Conservation (phyloP, 306 rosid genomes). For the Morella rubra region DNA sequence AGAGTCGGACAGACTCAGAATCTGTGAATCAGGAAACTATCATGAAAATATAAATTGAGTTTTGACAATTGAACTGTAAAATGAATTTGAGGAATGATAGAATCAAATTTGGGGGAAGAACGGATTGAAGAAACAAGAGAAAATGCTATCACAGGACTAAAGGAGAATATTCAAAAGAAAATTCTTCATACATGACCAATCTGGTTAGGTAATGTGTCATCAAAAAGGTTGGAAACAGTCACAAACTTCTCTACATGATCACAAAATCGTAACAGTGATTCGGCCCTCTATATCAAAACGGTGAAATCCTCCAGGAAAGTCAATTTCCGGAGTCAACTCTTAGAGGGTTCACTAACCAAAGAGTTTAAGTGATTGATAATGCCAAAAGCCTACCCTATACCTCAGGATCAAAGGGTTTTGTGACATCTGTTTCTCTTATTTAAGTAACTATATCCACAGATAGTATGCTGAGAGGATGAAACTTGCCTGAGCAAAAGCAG, state of each 20-base stretch:
- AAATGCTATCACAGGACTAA: not conserved
- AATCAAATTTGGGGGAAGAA: not conserved
- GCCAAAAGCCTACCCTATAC: slow-evolving; percentile 6
- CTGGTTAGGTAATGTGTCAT: not conserved
- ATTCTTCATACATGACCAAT: not conserved
- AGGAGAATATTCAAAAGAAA: not conserved
- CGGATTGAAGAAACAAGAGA: not conserved
- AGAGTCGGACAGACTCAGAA: not conserved
- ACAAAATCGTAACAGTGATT: not conserved
- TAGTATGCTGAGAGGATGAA: slow-evolving; percentile 20
- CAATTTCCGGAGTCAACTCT: not conserved
- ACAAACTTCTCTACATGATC: not conserved
- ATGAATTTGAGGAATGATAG: not conserved
- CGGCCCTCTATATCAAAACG: too few species aligned
- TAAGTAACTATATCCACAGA: slow-evolving; percentile 23
- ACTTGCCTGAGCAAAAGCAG: slow-evolving; percentile 86
- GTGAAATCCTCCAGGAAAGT: not conserved
- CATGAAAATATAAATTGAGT: not conserved
- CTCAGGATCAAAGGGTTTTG: not conserved
- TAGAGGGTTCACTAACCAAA: not conserved
- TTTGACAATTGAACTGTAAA: not conserved
- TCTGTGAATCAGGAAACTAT: not conserved
- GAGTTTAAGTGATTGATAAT: not conserved
- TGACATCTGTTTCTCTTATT: slow-evolving; percentile 6
- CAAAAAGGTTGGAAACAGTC: not conserved